Evolutionary conservation across 495 filamentous ascomycete species (phyloP), one percentile per base, ranked within the genome.

Genomic region (Xylaria palmicola): DNA sequence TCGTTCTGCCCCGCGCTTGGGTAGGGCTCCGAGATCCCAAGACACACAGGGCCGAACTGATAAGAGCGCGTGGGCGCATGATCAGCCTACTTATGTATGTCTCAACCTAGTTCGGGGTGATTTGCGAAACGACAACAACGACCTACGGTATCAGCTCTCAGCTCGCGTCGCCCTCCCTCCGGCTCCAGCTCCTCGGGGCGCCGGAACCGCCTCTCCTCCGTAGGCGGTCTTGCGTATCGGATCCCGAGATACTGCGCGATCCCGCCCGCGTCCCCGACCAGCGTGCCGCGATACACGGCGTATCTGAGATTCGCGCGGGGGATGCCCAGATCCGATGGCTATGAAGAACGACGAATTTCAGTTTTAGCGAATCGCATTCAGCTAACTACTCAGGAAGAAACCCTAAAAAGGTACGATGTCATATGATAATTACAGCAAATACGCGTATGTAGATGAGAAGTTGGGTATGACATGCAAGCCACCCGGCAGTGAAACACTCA

Each of bases 41-140:
- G 78, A 70, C 86, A 89, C 26, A 83, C 66, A 0, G 77, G 73
- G 6, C 77, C 77, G 69, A 73, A 78, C 72, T 76, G 54, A 7
- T 19, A 56, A 39, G 19, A 24, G 47, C 54, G 45, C 8, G 47
- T 34, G 57, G 5, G 2, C 12, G 8, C 8, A 12, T 12, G 26
- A 51, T 51, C 13, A 51, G 48, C 29, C 22, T 27, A n/a, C n/a
- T n/a, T n/a, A n/a, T n/a, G n/a, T n/a, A n/a, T n/a, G n/a, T n/a
- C n/a, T n/a, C n/a, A n/a, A n/a, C n/a, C n/a, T n/a, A n/a, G n/a
- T n/a, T n/a, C n/a, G n/a, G n/a, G n/a, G n/a, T n/a, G n/a, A n/a
- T 36, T 36, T 6, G 32, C 32, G 32, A 36, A 36, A 36, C 32
- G 13, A 36, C 45, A 24, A 27, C 44, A 47, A 26, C 1, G 3